phyloP scores from a whole-genome alignment of 2,329 filamentous ascomycete species.

The Fusarium globosum region DNA sequence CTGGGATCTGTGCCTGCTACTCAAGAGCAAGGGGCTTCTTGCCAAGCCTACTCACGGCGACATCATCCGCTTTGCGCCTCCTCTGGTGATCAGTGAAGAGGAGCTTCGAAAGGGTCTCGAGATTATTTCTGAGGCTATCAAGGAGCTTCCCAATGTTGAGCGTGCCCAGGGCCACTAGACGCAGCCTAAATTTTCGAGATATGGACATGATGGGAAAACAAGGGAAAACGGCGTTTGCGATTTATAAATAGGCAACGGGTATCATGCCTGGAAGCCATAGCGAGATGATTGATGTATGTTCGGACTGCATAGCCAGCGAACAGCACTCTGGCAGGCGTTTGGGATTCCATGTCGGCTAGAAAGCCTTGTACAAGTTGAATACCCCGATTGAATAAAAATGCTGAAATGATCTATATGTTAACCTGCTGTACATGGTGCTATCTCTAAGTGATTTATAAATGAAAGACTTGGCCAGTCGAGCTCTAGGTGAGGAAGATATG shows the following conservation, averaged over 20 bases:
- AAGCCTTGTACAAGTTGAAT: constrained; percentile 36
- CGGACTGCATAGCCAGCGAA: constrained; percentile 33
- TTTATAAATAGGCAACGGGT: constrained; percentile 17
- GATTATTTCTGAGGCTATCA: constrained; percentile 85
- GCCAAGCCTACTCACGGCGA: constrained; percentile 99
- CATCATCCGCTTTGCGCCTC: constrained; percentile 97
- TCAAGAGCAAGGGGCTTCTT: constrained; percentile 96
- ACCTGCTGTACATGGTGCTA: not conserved
- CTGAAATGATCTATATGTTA: not conserved
- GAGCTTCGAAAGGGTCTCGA: constrained; percentile 81
- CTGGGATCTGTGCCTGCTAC: constrained; percentile 95
- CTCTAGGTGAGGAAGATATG: not conserved
- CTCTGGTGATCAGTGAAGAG: constrained; percentile 90
- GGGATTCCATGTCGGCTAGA: constrained; percentile 28
- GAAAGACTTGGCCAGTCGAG: not conserved
- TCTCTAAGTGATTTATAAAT: not conserved
- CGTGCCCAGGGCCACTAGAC: constrained; percentile 53
- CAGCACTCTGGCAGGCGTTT: constrained; percentile 38
- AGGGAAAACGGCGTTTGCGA: constrained; percentile 31
- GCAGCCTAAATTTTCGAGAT: constrained; percentile 36
- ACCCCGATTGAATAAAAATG: constrained; percentile 28
- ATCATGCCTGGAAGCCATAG: constrained; percentile 22
- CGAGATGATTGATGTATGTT: constrained; percentile 27
- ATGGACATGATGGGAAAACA: constrained; percentile 23
- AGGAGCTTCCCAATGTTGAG: constrained; percentile 76